Evolutionary conservation across 2,329 filamentous ascomycete species (phyloP), one percentile per base, ranked within the genome.

Genomic region (Cladosporium austrohemisphaericum): DNA sequence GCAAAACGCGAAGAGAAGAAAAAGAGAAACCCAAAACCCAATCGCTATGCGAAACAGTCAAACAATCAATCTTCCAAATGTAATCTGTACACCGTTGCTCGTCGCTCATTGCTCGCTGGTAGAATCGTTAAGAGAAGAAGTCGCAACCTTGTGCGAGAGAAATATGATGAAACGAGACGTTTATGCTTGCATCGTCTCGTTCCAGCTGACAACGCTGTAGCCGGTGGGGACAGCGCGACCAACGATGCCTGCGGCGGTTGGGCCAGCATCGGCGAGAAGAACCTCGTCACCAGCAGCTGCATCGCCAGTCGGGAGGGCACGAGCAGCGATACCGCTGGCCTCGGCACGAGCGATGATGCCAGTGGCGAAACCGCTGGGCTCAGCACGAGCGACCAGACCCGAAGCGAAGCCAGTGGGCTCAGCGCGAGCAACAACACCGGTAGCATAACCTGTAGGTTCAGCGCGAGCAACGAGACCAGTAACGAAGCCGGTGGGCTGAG

Each of bases 161-260:
- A 31, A 31, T 10, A 31, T n/a, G 14, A 5, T 22, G 25, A 36
- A n/a, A 11, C 18, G 18, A 11, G 19, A 28, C 10, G 4, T 20
- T 52, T 26, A 47, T 18, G 36, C 41, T 28, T 49, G 26, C 4
- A 18, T 40, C 23, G 49, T 46, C 36, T 53, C 51, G 23, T 54
- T 52, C 54, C 52, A 48, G 50, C 54, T 49, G 29, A 54, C 49
- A 10, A 54, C 48, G 16, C 16, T 47, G 22, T 48, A 43, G n/a
- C 38, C 29, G 26, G 36, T 29, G 16, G 36, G 29, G 2, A 16
- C 32, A 18, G 18, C 18, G 18, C 18, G 43, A 5, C 3, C 10
- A 4, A n/a, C 19, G 13, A 23, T 4, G 11, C 32, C 19, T 14
- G 11, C 46, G 3, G 36, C 7, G 9, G 14, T 28, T 3, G 2